Evolutionary conservation across 768 basidiomycete genomes (phyloP).

Genomic region (Leucocoprinus sp.): DNA sequence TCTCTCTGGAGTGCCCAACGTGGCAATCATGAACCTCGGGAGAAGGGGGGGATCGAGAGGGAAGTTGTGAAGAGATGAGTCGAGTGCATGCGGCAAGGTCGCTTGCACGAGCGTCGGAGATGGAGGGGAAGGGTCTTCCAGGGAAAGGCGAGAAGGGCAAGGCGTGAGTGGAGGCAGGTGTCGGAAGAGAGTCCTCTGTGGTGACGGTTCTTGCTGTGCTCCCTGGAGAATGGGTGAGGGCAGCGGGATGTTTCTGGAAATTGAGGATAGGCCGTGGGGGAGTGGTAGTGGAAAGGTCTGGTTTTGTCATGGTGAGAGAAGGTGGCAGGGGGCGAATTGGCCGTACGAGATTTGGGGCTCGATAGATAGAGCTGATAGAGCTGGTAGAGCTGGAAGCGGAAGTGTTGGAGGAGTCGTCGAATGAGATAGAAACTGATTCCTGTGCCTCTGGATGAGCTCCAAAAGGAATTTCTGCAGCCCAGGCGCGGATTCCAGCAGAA

Average conservation of each 20-base stretch:
- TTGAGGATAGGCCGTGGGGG: slow-evolving; percentile 25
- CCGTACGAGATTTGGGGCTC: slow-evolving; percentile 32
- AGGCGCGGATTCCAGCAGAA: slow-evolving; percentile 27
- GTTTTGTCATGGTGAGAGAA: slow-evolving; percentile 42
- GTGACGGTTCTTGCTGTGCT: slow-evolving; percentile 27
- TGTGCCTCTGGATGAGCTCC: slow-evolving; percentile 4
- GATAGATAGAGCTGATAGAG: slow-evolving; percentile 16
- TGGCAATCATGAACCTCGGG: background rate
- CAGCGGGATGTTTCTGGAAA: slow-evolving; percentile 25
- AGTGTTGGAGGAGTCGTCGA: slow-evolving; percentile 15
- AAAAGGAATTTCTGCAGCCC: slow-evolving; percentile 16
- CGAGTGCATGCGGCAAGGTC: slow-evolving; percentile 10
- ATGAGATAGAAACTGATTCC: background rate
- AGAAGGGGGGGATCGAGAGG: background rate
- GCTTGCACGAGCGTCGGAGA: slow-evolving; percentile 8
- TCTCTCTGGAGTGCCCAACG: slow-evolving; percentile 1
- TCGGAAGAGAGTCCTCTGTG: slow-evolving; percentile 43
- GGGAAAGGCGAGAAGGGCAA: slow-evolving; percentile 24
- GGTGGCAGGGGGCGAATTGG: slow-evolving; percentile 37
- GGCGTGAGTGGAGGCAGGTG: slow-evolving; percentile 34
- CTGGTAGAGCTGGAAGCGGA: slow-evolving; percentile 16
- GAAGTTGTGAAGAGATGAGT: background rate
- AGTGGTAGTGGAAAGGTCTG: slow-evolving; percentile 21
- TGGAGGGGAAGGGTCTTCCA: slow-evolving; percentile 10
- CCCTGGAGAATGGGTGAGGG: slow-evolving; percentile 16